These are phyloP conservation scores for Trypanosoma boissoni DNA, from an alignment of 208 protist species.

Conservation along the genomic window DNA sequence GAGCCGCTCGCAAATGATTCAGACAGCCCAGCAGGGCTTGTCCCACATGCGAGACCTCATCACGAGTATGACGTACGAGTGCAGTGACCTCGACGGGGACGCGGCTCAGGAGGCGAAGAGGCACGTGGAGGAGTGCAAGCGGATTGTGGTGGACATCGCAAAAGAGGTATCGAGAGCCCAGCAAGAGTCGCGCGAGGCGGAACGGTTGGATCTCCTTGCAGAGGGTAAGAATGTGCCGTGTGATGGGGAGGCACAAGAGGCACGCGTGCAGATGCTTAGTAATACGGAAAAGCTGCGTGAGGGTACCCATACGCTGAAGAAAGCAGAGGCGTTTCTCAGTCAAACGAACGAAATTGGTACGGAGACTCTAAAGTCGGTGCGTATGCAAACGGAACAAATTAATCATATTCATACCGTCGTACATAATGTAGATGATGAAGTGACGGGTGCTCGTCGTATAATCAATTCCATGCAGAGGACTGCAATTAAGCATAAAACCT, in stretches of 20 bases:
- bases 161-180: conserved; percentile 34
- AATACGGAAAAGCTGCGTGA: conserved; percentile 55
- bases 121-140: conserved; percentile 39
- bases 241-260: conserved; percentile 42
- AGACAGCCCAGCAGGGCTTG: conserved; percentile 38
- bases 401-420: conserved; percentile 39
- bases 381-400: conserved; percentile 71
- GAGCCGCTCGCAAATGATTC: conserved; percentile 46
- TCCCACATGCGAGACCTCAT: conserved; percentile 53
- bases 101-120: conserved; percentile 28
- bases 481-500: conserved; percentile 59
- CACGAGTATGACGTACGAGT: conserved; percentile 72
- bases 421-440: conserved; percentile 56
- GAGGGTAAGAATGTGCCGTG: conserved; percentile 18
- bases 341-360: conserved; percentile 45
- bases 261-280: conserved; percentile 38
- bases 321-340: conserved; percentile 58
- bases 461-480: conserved; percentile 70
- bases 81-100: conserved; percentile 31
- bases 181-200: conserved; percentile 41
- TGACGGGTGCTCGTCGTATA: conserved; percentile 47
- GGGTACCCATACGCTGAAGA: conserved; percentile 48
- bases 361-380: conserved; percentile 41
- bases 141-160: conserved; percentile 32
- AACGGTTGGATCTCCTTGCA: conserved; percentile 46